Base-by-base conservation (phyloP, 2,329 filamentous ascomycete genomes). In the Exophiala oligosperma region DNA sequence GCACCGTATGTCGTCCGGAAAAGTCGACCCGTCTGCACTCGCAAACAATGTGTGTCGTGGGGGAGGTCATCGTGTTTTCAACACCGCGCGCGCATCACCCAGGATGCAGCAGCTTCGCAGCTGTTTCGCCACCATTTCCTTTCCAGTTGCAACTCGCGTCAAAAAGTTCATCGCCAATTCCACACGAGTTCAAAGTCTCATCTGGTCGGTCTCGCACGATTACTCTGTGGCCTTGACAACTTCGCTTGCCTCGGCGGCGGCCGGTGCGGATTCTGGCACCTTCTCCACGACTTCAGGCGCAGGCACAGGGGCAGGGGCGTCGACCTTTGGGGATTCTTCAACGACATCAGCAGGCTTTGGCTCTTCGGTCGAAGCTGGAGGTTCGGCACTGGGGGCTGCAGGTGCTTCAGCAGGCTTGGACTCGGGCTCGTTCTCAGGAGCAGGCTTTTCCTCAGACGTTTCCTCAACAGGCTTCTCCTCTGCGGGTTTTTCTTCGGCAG, bases 391-490 rank as follows among this genome's bases (percentile, higher is more conserved):
- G 7, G 3, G 32, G 32, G 32, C 32, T 35, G 32, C 32, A 11
- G 32, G 32, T 9, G 7, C 32, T 9, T 35, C 32, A 35, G 32
- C 37, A 40, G 37, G 12, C 37, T 40, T 9, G 9, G 37, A 4
- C 37, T 40, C 37, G 9, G 37, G 12, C 37, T 12, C 12, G 4
- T 4, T 12, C n/a, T 40, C 50, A 12, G 47, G 41, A n/a, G 63
- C 52, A 52, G 67, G 70, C 12, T 65, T 65, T 32, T 73, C 68
- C 12, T 67, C 70, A 2, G 66, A 64, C 26, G 68, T 70, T 44
- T 65, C 57, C 38, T 68, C 17, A 17, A 17, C 65, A 53, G 71
- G 47, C 62, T 3, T 54, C 61, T n/a, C 66, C 61, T 43, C 40
- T 21, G 58, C 60, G 26, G 62, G 32, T 52, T 64, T 63, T 35